These are phyloP conservation scores for Pyricularia sp. DNA, from an alignment of 2,329 filamentous ascomycete genomes.

Conservation along the genomic window DNA sequence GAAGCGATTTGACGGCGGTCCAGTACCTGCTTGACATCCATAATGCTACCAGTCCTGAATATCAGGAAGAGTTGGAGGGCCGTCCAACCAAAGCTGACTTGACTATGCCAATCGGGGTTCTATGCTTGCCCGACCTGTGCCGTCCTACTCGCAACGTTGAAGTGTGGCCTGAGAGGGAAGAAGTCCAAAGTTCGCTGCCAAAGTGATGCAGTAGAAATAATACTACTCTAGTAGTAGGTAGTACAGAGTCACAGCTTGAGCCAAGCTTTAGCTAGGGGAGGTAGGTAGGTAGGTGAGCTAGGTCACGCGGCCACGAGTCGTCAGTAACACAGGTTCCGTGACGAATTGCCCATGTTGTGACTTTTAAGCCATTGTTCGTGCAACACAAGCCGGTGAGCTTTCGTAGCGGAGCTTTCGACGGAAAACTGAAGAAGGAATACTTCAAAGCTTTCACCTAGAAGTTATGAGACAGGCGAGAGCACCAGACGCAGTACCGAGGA, in stretches of 20 bases:
- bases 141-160: neutral
- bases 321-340: neutral
- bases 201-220: neutral
- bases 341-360: neutral
- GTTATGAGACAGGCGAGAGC: neutral
- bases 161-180: neutral
- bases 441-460: neutral
- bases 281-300: neutral
- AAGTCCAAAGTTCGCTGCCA: neutral
- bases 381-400: neutral
- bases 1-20: neutral
- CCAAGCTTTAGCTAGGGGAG: neutral
- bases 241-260: neutral
- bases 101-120: neutral
- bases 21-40: constrained; percentile 16
- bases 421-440: neutral
- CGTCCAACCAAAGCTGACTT: neutral
- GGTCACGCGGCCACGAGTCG: neutral
- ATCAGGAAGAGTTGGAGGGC: neutral
- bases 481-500: neutral
- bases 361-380: neutral
- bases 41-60: constrained; percentile 6
- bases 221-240: neutral
- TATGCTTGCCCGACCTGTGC: neutral
- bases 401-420: neutral